Evolutionary conservation across 805 yeast species (phyloP), one percentile per base, ranked within the genome.

Genomic region (Candida endomychidarum): DNA sequence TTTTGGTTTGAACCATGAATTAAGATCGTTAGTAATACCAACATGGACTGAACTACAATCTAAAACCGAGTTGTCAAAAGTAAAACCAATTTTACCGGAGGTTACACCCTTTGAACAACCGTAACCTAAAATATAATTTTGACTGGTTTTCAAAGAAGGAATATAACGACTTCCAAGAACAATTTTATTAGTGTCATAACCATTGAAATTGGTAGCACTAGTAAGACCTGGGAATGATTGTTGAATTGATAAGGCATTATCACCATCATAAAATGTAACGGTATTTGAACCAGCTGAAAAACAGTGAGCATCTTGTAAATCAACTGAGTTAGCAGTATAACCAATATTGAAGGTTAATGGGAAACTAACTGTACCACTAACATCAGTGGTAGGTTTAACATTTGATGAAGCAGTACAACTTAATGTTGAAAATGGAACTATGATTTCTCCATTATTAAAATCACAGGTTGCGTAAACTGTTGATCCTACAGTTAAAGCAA

Each of bases 391-490:
- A 1, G 48, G 4, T 1, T 28, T 34, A 5, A 59, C 49, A n/a
- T 16, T 20, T 26, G 35, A 27, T 3, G 52, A 14, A 10, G 49
- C 52, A 2, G 40, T 40, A 51, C 65, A 59, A 8, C 38, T 25
- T 12, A 59, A 32, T 20, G 36, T 19, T 2, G 58, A 51, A 34
- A 37, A 47, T 17, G 50, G 37, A 18, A 44, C 45, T 27, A 47
- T 14, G 11, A 47, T 14, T 16, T 48, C 49, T 23, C 60, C 59
- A 23, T 42, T 36, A 15, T 26, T 40, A 8, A 51, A 40, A 4
- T 17, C 16, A 49, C 65, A 60, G 11, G 53, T 53, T 6, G 64
- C 65, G 37, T 47, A 54, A 4, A 33, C 28, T 5, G 23, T 36
- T 3, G 40, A 40, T 16, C 48, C 46, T 3, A 42, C 56, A 10